Base-by-base conservation (phyloP, 352 stramenopile species). In the Phytophthora cajani region DNA sequence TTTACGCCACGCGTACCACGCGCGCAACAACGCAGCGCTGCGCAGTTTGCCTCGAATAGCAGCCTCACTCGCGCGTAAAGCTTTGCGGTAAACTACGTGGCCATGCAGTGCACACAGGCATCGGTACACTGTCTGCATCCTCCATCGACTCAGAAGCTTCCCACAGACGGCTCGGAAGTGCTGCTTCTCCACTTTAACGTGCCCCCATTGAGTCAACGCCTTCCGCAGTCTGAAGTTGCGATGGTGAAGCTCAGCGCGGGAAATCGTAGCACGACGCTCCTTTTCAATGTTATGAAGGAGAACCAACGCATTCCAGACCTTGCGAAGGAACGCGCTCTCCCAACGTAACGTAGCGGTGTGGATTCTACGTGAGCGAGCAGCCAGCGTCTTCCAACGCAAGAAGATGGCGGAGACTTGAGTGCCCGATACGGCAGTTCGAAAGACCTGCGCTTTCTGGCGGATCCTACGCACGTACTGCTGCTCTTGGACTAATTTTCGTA, bases 1-100 rank as follows among this genome's bases (percentile, higher is more conserved):
- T 27, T 84, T 79, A 12, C 76, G 75, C 80, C 80, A 88, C 2
- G 50, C 40, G 32, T 68, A 74, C 80, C 80, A 88, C 4, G 62
- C 21, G 12, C 54, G 60, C 14, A 87, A 9, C 12, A 70, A 14
- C 19, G 17, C 30, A 38, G 51, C 51, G 12, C 23, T 23, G 23
- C 44, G 64, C 25, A 38, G 12, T 69, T 63, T 69, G 16, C 30
- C 25, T 16, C 6, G 66, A n/a, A 74, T 36, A 27, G 58, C 14
- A n/a, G 17, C 51, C 49, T 61, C 44, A 47, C 42, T 67, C 0
- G 12, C 19, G 40, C 56, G 54, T 23, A 71, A 30, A 2, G 16
- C 61, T 63, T 68, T 70, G 10, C 36, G 23, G 40, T 58, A 30
- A 40, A 32, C 57, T 47, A 33, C 38, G n/a, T 66, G 51, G 17